These are phyloP conservation scores for Aspergillus uvarum DNA, from an alignment of 2,329 filamentous ascomycete species.

Conservation along the genomic window DNA sequence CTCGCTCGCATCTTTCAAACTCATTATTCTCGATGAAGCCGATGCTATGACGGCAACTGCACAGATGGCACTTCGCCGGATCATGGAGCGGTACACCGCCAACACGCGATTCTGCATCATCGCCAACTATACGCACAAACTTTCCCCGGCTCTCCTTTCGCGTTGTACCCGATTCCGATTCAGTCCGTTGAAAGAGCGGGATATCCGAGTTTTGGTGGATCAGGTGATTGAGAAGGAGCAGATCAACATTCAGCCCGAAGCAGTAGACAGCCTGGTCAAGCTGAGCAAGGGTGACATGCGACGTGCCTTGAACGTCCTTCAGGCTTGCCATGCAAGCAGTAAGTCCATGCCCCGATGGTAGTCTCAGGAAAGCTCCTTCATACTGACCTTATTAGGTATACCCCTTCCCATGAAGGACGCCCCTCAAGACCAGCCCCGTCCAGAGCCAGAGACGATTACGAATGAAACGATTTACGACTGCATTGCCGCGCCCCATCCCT, in stretches of 20 bases:
- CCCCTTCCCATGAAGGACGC: constrained; percentile 63
- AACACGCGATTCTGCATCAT: constrained; percentile 99
- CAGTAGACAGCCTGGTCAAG: constrained; percentile 77
- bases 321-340: constrained; percentile 95
- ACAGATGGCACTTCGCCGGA: constrained; percentile 92
- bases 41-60: constrained; percentile 99
- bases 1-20: constrained; percentile 75
- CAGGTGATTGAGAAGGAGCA: constrained; percentile 84
- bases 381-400: constrained; percentile 52
- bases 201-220: constrained; percentile 83
- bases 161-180: constrained; percentile 94
- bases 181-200: constrained; percentile 82
- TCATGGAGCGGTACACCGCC: constrained; percentile 99
- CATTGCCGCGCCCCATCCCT: constrained; percentile 90
- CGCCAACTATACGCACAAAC: constrained; percentile 97
- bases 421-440: constrained; percentile 56
- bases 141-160: constrained; percentile 87
- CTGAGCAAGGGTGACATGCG: constrained; percentile 97
- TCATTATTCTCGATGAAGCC: constrained; percentile 98
- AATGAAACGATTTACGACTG: constrained; percentile 94
- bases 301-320: constrained; percentile 87
- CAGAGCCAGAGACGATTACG: constrained; percentile 80
- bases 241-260: constrained; percentile 78
- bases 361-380: not conserved
- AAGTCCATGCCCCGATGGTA: constrained; percentile 35